Conservation (phyloP, 2,329 filamentous ascomycete genomes). For the Ampelomyces quisqualis region DNA sequence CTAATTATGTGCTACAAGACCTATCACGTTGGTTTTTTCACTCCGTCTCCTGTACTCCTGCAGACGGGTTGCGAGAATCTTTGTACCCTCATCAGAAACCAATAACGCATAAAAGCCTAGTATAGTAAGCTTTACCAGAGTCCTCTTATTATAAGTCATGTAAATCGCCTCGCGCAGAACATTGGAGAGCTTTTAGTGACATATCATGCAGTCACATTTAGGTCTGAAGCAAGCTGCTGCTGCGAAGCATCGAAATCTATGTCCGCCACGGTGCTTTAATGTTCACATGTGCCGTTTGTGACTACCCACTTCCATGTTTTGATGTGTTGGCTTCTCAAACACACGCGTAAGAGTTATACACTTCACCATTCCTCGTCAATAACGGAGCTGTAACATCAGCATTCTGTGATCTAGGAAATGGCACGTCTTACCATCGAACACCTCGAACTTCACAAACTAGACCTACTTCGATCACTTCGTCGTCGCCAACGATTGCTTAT, state of each 20-base stretch:
- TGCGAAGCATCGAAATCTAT: too few relatives aligned
- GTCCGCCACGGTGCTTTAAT: too few relatives aligned
- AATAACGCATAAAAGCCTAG: too few relatives aligned
- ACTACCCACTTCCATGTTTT: neutral
- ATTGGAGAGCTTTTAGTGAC: too few relatives aligned
- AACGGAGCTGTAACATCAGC: neutral
- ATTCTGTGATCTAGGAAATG: slow-evolving; percentile 1
- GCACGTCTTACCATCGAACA: slow-evolving; percentile 6
- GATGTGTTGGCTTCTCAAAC: slow-evolving; percentile 13
- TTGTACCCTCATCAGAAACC: too few relatives aligned
- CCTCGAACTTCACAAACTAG: slow-evolving; percentile 16
- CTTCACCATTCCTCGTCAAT: neutral
- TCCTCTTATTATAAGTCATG: too few relatives aligned
- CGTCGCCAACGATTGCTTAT: slow-evolving; percentile 1
- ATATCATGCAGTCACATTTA: too few relatives aligned
- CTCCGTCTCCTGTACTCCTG: too few relatives aligned
- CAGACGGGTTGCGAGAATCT: too few relatives aligned
- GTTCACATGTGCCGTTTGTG: neutral
- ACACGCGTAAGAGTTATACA: slow-evolving; percentile 1
- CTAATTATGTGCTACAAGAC: neutral
- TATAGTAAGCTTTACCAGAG: too few relatives aligned
- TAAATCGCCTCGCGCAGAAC: too few relatives aligned
- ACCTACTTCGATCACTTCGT: slow-evolving; percentile 1
- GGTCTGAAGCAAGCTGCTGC: too few relatives aligned
- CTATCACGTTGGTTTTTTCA: neutral